Base-by-base conservation (phyloP, 495 filamentous ascomycete genomes). In the Corynascus novoguineensis region DNA sequence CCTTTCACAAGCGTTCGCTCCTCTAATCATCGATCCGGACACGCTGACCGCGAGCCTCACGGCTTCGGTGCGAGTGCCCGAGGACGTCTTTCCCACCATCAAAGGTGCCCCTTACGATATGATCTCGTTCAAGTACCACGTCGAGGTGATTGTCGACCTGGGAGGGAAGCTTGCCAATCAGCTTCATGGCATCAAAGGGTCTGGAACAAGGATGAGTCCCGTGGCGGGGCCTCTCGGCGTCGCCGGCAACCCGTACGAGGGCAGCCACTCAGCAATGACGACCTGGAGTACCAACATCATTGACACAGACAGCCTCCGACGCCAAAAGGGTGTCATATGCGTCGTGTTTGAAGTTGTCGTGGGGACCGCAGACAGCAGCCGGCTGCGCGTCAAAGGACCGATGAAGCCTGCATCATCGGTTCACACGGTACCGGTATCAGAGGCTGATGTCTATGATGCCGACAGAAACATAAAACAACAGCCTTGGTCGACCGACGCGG, bases 51-150 rank as follows among this genome's bases (percentile, higher is more conserved):
- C 89, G 0, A 82, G 83, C 49, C 79, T 97, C 47, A 90, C 83
- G 22, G 86, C 89, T 3, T 88, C 86, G 17, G 82, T 98, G 3
- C 82, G 90, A 50, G 83, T 96, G 22, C 93, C 93, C 0, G 90
- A 92, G 59, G 90, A 96, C 60, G 83, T 84, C 0, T 98, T 98
- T 62, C 92, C 93, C 3, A 95, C 92, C 7, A 97, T 98, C 57
- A 85, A 82, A 12, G 84, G 82, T 53, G 90, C 96, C 4, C 93
- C 93, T 0, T 89, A 92, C 21, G 83, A 85, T 24, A 90, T 96
- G 81, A 95, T 98, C 58, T 88, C 84, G 59, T 97, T 98, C 72
- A 87, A 86, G 61, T 97, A 98, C 66, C 88, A 88, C 61, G 80
- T 96, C 24, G 93, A 98, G 68, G 87, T 96, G 3, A 85, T 97